Conservation (phyloP, 768 basidiomycete genomes). For the Pulveroboletus sp. region DNA sequence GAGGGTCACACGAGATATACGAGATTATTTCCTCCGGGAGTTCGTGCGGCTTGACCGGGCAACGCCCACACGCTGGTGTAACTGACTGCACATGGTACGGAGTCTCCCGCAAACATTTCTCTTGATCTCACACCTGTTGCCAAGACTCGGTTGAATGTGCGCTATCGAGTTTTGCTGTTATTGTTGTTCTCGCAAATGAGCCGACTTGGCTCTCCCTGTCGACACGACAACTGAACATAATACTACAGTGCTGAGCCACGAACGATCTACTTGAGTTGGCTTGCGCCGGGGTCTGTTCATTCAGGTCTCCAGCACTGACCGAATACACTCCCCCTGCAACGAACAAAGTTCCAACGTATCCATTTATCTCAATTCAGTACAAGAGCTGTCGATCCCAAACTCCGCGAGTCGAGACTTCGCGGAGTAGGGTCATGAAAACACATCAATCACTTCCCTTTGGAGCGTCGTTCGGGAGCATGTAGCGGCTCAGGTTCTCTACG, state of each 20-base stretch:
- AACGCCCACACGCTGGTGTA: neutral
- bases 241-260: neutral
- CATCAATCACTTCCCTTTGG: neutral
- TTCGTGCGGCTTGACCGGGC: neutral
- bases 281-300: neutral
- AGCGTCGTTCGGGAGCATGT: neutral
- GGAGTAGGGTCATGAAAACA: conserved; percentile 16
- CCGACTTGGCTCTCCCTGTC: neutral
- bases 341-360: neutral
- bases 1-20: neutral
- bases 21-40: neutral
- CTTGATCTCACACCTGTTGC: neutral
- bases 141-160: neutral
- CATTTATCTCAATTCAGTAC: neutral
- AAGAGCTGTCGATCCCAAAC: conserved; percentile 11
- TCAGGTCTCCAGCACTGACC: neutral
- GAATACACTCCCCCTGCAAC: neutral
- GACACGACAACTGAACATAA: neutral
- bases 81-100: neutral
- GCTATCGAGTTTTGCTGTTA: neutral
- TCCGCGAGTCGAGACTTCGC: conserved; percentile 23
- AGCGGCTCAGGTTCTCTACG: neutral
- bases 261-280: neutral
- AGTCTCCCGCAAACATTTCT: conserved; percentile 3
- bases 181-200: neutral